Evolutionary conservation across 2,329 filamentous ascomycete genomes (phyloP).

Genomic region (Colletotrichum magnum): DNA sequence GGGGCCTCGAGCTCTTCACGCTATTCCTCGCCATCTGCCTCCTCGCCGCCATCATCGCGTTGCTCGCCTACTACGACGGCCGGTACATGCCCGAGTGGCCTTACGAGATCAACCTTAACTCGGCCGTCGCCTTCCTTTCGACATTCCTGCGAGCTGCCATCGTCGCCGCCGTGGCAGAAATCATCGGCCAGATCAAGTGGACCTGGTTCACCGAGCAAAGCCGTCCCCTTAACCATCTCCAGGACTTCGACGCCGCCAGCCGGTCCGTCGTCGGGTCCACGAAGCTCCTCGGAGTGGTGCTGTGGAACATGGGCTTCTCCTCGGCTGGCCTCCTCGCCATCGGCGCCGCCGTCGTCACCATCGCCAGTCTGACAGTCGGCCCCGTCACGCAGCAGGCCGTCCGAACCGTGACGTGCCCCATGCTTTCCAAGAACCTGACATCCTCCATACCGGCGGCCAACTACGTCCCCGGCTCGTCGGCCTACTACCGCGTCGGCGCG

Average conservation of each 20-base stretch:
- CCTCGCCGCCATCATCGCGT: slow-evolving; percentile 25
- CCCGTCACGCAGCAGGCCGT: slow-evolving; percentile 51
- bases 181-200: slow-evolving; percentile 52
- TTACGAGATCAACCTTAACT: slow-evolving; percentile 44
- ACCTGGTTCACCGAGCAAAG: slow-evolving; percentile 47
- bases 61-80: slow-evolving; percentile 31
- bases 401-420: slow-evolving; percentile 39
- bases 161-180: slow-evolving; percentile 46
- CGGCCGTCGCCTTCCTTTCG: slow-evolving; percentile 42
- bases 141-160: slow-evolving; percentile 43
- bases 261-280: slow-evolving; percentile 47
- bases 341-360: slow-evolving; percentile 43
- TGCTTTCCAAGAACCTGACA: neutral
- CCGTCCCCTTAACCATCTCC: slow-evolving; percentile 47
- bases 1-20: slow-evolving; percentile 29
- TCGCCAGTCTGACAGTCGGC: slow-evolving; percentile 47
- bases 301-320: slow-evolving; percentile 31
- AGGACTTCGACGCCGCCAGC: slow-evolving; percentile 50
- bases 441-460: slow-evolving; percentile 19
- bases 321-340: slow-evolving; percentile 40
- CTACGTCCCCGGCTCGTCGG: slow-evolving; percentile 40
- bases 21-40: slow-evolving; percentile 16
- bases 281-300: slow-evolving; percentile 40
- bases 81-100: slow-evolving; percentile 43
- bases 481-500: slow-evolving; percentile 42